phyloP scores from a whole-genome alignment of 2,329 filamentous ascomycete species.

The Fusarium continuum region DNA sequence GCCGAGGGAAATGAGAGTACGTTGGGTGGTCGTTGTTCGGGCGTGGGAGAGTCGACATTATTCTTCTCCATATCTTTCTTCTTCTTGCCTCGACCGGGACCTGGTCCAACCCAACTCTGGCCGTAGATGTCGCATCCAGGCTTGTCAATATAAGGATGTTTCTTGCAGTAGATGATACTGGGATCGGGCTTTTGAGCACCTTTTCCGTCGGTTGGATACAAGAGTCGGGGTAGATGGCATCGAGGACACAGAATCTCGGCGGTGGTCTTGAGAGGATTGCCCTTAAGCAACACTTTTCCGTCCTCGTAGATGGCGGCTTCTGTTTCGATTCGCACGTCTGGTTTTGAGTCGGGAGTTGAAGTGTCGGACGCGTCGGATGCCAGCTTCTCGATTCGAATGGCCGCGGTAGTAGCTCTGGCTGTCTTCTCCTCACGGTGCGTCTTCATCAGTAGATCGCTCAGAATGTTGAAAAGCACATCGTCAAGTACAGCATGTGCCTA shows the following conservation, averaged over 20 bases:
- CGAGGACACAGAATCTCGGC: slow-evolving; percentile 77
- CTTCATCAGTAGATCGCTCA: slow-evolving; percentile 78
- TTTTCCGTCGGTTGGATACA: slow-evolving; percentile 76
- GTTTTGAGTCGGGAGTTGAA: slow-evolving; percentile 61
- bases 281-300: slow-evolving; percentile 73
- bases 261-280: slow-evolving; percentile 76
- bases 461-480: slow-evolving; percentile 78
- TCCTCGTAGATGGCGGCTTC: slow-evolving; percentile 76
- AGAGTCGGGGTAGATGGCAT: slow-evolving; percentile 77
- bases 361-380: slow-evolving; percentile 64
- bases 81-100: slow-evolving; percentile 77
- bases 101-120: slow-evolving; percentile 79
- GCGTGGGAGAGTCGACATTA: slow-evolving; percentile 57
- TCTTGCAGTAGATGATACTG: slow-evolving; percentile 78
- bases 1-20: slow-evolving; percentile 72
- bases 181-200: slow-evolving; percentile 73
- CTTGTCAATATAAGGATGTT: slow-evolving; percentile 79
- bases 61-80: slow-evolving; percentile 79
- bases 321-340: slow-evolving; percentile 69
- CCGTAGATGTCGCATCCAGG: slow-evolving; percentile 83
- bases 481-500: slow-evolving; percentile 75
- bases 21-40: slow-evolving; percentile 67
- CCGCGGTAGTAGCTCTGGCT: slow-evolving; percentile 71
- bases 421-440: slow-evolving; percentile 83
- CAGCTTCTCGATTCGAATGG: slow-evolving; percentile 71